phyloP scores from a whole-genome alignment of 2,329 filamentous ascomycete genomes.

The Didymella segeticola region DNA sequence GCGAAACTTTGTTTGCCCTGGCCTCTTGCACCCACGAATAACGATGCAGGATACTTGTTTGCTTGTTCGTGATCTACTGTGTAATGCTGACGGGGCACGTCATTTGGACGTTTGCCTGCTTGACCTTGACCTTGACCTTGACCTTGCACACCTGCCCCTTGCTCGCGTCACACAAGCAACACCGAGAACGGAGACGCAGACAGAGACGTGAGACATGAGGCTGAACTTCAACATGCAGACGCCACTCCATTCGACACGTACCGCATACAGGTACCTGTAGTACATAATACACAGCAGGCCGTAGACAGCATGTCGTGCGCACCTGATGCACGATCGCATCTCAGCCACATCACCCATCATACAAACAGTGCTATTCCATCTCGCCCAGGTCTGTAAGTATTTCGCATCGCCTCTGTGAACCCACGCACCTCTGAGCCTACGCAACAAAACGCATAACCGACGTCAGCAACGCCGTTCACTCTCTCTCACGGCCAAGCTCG shows the following conservation, averaged over 20 bases:
- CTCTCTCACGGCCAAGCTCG: slow-evolving; percentile 15
- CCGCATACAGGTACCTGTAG: no score
- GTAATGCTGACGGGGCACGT: not conserved
- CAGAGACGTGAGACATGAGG: not conserved
- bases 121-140: no score
- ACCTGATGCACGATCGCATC: slow-evolving; percentile 1
- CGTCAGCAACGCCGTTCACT: slow-evolving; percentile 1
- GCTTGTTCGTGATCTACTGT: not conserved
- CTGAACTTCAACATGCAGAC: slow-evolving; percentile 3
- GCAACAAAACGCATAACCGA: not conserved
- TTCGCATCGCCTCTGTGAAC: not conserved
- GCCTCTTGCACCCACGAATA: not conserved
- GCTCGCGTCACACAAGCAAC: not conserved
- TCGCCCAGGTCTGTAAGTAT: not conserved
- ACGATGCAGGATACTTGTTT: not conserved
- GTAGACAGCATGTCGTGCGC: slow-evolving; percentile 6
- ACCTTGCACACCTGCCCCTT: not conserved
- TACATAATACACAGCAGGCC: slow-evolving; percentile 10
- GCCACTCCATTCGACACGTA: not conserved
- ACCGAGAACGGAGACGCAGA: no score
- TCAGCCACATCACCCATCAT: not conserved
- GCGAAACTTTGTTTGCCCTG: slow-evolving; percentile 1
- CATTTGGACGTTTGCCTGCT: not conserved
- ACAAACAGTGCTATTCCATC: not conserved
- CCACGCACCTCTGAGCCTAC: not conserved